Conservation (phyloP, 1,284 basidiomycete genomes). For the Leccinum subrobustum region DNA sequence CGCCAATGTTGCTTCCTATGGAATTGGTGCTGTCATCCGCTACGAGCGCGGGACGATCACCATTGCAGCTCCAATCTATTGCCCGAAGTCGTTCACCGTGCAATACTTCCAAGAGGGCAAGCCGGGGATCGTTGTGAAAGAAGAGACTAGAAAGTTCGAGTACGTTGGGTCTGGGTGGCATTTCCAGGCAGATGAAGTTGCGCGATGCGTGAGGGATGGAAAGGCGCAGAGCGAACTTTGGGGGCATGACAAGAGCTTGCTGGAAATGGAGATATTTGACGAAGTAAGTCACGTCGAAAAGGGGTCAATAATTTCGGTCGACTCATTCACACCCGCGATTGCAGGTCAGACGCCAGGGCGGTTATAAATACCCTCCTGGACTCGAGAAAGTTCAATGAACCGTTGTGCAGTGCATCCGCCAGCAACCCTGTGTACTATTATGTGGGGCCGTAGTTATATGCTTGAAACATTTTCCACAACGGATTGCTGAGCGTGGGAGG, state of each 20-base stretch:
- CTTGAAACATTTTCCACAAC: neutral
- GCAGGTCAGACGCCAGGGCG: slow-evolving; percentile 52
- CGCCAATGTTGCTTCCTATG: slow-evolving; percentile 46
- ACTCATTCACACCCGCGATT: neutral
- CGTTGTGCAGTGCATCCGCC: neutral
- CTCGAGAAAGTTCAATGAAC: slow-evolving; percentile 42
- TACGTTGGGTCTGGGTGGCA: slow-evolving; percentile 68
- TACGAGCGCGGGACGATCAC: slow-evolving; percentile 68
- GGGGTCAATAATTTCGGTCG: neutral
- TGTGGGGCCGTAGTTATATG: slow-evolving; percentile 1
- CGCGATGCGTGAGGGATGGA: slow-evolving; percentile 73
- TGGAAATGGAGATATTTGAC: slow-evolving; percentile 82
- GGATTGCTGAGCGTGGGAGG: neutral
- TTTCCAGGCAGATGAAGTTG: slow-evolving; percentile 84
- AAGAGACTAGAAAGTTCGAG: slow-evolving; percentile 54
- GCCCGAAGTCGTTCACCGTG: slow-evolving; percentile 61
- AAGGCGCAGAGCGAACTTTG: slow-evolving; percentile 74
- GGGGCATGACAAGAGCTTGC: slow-evolving; percentile 72
- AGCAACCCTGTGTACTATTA: neutral
- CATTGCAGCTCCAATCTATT: slow-evolving; percentile 61
- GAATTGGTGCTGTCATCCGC: slow-evolving; percentile 59
- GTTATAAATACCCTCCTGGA: slow-evolving; percentile 46
- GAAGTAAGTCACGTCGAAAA: slow-evolving; percentile 47
- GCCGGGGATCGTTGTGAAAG: slow-evolving; percentile 43
- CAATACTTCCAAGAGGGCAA: slow-evolving; percentile 58